Conservation (phyloP, 1,284 basidiomycete species). For the Fomitopsis pinicola region DNA sequence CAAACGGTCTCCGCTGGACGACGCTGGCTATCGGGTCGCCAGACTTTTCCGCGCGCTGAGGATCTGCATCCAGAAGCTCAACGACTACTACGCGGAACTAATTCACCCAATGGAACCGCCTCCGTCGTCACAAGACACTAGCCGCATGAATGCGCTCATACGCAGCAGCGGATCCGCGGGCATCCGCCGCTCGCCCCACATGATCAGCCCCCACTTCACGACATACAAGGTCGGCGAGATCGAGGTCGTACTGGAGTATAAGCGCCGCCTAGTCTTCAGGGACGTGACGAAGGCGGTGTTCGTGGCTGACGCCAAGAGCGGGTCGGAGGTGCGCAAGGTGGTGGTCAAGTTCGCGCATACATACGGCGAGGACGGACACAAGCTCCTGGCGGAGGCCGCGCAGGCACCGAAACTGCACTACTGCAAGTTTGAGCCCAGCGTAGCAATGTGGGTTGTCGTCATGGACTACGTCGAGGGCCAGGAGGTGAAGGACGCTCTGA, state of each 20-base stretch:
- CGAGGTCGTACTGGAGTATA: constrained; percentile 6
- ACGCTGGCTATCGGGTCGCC: neutral
- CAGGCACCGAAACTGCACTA: constrained; percentile 9
- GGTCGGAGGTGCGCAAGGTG: neutral
- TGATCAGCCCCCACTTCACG: constrained; percentile 10
- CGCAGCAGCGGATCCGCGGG: neutral
- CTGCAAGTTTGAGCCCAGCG: constrained; percentile 4
- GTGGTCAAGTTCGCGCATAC: constrained; percentile 13
- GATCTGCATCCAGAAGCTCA: neutral
- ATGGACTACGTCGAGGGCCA: constrained; percentile 17
- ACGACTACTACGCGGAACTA: neutral
- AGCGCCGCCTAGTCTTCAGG: neutral
- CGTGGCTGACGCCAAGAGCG: constrained; percentile 3
- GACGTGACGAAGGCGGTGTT: constrained; percentile 2
- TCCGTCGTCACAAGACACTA: neutral
- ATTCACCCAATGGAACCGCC: neutral
- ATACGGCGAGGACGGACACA: constrained; percentile 12
- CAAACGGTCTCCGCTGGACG: neutral
- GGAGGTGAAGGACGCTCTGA: constrained; percentile 1
- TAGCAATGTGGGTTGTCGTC: constrained; percentile 16
- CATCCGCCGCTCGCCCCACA: neutral
- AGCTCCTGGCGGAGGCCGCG: constrained; percentile 7
- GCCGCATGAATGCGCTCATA: neutral
- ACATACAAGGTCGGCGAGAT: neutral
- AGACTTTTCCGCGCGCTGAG: neutral